Evolutionary conservation across 257 asterid species (phyloP).

Genomic region (Solanum acaule): DNA sequence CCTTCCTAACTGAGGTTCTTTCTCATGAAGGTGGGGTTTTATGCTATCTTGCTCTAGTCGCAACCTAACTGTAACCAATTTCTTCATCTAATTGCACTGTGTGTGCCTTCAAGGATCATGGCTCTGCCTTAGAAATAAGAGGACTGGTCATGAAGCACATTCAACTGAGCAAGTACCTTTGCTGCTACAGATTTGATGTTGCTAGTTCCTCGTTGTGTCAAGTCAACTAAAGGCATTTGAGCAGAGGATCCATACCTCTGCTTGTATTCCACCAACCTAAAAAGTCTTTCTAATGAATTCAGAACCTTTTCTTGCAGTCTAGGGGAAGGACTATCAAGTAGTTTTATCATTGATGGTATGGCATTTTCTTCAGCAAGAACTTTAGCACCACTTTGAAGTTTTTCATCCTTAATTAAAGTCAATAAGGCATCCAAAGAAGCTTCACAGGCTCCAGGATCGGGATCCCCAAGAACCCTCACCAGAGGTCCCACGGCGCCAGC

Average conservation of each 20-base stretch:
- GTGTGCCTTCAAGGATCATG: neutral
- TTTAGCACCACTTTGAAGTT: conserved; percentile 44
- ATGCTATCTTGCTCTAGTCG: neutral
- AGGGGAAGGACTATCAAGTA: conserved; percentile 34
- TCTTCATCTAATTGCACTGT: neutral
- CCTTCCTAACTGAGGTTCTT: neutral
- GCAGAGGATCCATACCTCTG: conserved; percentile 32
- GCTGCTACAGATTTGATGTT: conserved; percentile 46
- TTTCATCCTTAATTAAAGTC: conserved; percentile 36
- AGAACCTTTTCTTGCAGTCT: conserved; percentile 48
- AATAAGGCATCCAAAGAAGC: conserved; percentile 63
- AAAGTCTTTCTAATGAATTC: conserved; percentile 41
- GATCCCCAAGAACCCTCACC: conserved; percentile 30
- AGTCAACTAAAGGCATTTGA: conserved; percentile 44
- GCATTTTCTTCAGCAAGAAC: conserved; percentile 44
- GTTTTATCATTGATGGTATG: conserved; percentile 31
- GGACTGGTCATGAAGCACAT: conserved; percentile 47
- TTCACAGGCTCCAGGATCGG: conserved; percentile 38
- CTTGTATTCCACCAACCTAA: conserved; percentile 38
- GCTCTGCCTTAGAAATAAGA: conserved; percentile 10
- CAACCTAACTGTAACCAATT: neutral
- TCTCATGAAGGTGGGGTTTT: neutral
- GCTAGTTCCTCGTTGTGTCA: conserved; percentile 46
- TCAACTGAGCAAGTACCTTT: conserved; percentile 45
- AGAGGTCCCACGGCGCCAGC: conserved; percentile 42